Percentiles rank a stretch among this genome's conserved stretches.
Evolutionary conservation across 306 rosid species (phyloP).

Genomic region (Amphicarpaea edgeworthii): DNA sequence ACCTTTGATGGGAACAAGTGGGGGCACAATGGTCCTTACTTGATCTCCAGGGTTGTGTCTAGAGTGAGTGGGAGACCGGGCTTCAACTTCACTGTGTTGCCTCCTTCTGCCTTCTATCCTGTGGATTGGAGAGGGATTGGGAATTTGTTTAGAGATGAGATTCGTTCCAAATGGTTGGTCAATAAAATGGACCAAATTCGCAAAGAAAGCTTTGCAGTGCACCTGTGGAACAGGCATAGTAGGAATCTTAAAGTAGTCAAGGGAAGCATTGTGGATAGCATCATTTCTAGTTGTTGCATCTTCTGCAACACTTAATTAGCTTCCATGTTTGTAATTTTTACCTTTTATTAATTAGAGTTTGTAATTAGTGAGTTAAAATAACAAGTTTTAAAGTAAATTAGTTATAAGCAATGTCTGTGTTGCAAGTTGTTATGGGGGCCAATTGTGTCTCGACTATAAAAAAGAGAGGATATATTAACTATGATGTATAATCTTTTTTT

Average conservation of each 20-base stretch:
- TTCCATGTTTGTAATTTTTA: constrained; percentile 9
- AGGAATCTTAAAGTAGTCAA: constrained; percentile 61
- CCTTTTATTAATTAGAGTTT: constrained; percentile 9
- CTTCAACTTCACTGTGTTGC: constrained; percentile 63
- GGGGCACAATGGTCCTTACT: constrained; percentile 98
- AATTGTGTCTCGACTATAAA: constrained; percentile 10
- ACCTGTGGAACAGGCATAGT: constrained; percentile 87
- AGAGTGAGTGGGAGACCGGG: constrained; percentile 62
- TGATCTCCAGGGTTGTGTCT: constrained; percentile 88
- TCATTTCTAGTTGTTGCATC: constrained; percentile 58
- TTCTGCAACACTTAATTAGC: constrained; percentile 59
- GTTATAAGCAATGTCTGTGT: constrained; percentile 32
- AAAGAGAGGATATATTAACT: not conserved
- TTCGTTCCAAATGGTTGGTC: constrained; percentile 66
- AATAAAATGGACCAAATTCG: constrained; percentile 61
- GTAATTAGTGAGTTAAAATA: constrained; percentile 44
- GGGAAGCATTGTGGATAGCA: constrained; percentile 77
- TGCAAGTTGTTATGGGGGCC: constrained; percentile 37
- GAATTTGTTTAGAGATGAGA: constrained; percentile 63
- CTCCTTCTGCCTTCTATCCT: constrained; percentile 86
- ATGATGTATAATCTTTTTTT: not conserved
- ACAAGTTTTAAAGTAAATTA: constrained; percentile 2
- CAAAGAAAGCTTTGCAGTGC: constrained; percentile 69
- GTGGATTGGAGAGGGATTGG: constrained; percentile 77
- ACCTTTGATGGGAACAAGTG: constrained; percentile 93